phyloP scores from a whole-genome alignment of 768 basidiomycete genomes.

The Glaciozyma antarctica region DNA sequence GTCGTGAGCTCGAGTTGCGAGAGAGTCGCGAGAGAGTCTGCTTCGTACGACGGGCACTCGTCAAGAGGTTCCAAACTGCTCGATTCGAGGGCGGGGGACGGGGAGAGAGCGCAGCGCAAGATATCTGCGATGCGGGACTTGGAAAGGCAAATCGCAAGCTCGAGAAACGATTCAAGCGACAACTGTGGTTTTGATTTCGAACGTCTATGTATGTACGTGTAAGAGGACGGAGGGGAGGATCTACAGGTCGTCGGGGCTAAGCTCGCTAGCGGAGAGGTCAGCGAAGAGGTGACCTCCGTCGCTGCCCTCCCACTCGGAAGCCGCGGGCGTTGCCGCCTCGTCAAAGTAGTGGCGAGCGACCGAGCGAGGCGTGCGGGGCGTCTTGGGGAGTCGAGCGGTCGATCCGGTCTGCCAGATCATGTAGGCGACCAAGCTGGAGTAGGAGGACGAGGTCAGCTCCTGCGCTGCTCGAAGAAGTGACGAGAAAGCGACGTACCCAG shows the following conservation, averaged over 20 bases:
- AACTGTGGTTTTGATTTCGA: too few species aligned
- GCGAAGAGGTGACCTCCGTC: neutral
- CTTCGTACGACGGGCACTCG: too few species aligned
- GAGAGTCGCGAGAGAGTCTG: too few species aligned
- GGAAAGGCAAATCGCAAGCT: too few species aligned
- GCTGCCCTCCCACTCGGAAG: neutral
- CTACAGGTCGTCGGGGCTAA: neutral
- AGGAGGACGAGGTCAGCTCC: constrained; percentile 29
- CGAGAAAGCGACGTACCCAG: constrained; percentile 32
- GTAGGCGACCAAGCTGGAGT: constrained; percentile 57
- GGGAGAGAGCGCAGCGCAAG: too few species aligned
- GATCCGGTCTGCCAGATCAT: constrained; percentile 71
- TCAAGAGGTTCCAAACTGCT: too few species aligned
- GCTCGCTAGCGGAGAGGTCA: neutral
- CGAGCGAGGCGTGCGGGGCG: constrained; percentile 62
- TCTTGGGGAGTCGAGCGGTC: constrained; percentile 81
- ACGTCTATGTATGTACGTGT: too few species aligned
- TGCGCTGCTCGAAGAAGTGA: constrained; percentile 39
- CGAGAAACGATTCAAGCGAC: too few species aligned
- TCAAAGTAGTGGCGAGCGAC: constrained; percentile 89
- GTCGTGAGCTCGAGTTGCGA: too few species aligned
- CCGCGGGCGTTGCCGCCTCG: constrained; percentile 39
- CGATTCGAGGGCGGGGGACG: too few species aligned
- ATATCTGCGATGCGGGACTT: too few species aligned
- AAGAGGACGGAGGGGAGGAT: neutral